Conservation (phyloP, 2,329 filamentous ascomycete genomes). For the Colletotrichum sublineola region DNA sequence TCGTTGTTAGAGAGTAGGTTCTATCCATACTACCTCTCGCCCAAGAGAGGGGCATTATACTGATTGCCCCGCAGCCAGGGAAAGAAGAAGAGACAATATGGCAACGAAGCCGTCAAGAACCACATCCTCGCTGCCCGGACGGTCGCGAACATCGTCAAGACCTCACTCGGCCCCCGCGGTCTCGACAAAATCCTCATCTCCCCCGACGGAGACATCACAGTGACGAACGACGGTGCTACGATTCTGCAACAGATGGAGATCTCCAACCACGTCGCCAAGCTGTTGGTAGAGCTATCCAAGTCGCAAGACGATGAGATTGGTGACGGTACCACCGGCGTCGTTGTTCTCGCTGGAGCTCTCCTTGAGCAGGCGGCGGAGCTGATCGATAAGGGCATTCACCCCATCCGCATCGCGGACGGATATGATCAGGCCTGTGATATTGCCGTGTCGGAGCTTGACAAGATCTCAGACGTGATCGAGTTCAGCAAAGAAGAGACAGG, state of each 20-base stretch:
- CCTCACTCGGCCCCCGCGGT: slow-evolving; percentile 92
- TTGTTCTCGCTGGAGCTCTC: slow-evolving; percentile 93
- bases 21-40: slow-evolving; percentile 23
- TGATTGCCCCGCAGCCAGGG: slow-evolving; percentile 76
- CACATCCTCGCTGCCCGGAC: slow-evolving; percentile 98
- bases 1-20: slow-evolving; percentile 95
- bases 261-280: slow-evolving; percentile 96
- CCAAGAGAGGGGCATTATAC: slow-evolving; percentile 21
- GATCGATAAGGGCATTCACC: slow-evolving; percentile 99
- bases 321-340: slow-evolving; percentile 97
- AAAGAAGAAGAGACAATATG: slow-evolving; percentile 96
- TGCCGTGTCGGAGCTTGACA: slow-evolving; percentile 91
- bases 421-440: slow-evolving; percentile 99
- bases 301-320: slow-evolving; percentile 99
- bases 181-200: slow-evolving; percentile 99
- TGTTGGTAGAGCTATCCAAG: slow-evolving; percentile 96
- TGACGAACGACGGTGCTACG: slow-evolving; percentile 98
- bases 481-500: slow-evolving; percentile 84
- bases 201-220: slow-evolving; percentile 97
- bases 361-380: slow-evolving; percentile 97
- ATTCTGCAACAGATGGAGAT: slow-evolving; percentile 99
- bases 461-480: slow-evolving; percentile 90
- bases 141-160: slow-evolving; percentile 97
- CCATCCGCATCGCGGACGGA: slow-evolving; percentile 97
- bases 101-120: slow-evolving; percentile 96